These are phyloP conservation scores for Artemisia argyi DNA, from an alignment of 129 eudicot genomes.

Conservation along the genomic window DNA sequence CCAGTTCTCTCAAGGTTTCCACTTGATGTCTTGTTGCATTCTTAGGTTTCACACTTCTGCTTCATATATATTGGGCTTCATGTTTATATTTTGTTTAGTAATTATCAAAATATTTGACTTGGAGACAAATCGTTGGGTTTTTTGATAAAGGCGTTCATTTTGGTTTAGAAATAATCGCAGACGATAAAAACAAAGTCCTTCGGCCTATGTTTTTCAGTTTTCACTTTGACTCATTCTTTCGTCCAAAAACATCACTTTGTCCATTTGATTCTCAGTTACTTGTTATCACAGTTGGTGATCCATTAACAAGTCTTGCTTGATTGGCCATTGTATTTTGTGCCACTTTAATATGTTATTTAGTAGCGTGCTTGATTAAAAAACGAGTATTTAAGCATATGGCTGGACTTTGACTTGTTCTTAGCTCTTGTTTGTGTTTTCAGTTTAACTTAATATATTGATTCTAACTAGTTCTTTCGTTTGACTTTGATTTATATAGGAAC, in stretches of 20 bases:
- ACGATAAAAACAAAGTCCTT: no score
- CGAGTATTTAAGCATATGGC: background rate
- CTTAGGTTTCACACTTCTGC: conserved; percentile 1
- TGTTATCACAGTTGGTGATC: no score
- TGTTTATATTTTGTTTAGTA: background rate
- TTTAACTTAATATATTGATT: background rate
- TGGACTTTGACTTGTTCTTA: conserved; percentile 6
- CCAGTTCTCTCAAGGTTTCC: conserved; percentile 1
- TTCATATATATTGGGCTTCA: background rate
- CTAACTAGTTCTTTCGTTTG: background rate
- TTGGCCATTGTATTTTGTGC: no score
- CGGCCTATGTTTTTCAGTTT: no score
- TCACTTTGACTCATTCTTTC: no score
- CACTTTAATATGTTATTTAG: background rate
- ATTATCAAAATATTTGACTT: background rate
- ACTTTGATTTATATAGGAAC: conserved; percentile 50
- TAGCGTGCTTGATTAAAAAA: background rate
- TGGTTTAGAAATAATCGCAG: background rate
- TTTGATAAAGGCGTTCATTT: background rate
- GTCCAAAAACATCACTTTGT: no score
- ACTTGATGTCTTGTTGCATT: background rate
- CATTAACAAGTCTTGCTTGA: no score
- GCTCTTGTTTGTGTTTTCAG: background rate
- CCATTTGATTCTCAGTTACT: no score
- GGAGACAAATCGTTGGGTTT: background rate